These are phyloP conservation scores for Cytospora paraplurivora DNA, from an alignment of 2,329 filamentous ascomycete genomes.

Conservation along the genomic window DNA sequence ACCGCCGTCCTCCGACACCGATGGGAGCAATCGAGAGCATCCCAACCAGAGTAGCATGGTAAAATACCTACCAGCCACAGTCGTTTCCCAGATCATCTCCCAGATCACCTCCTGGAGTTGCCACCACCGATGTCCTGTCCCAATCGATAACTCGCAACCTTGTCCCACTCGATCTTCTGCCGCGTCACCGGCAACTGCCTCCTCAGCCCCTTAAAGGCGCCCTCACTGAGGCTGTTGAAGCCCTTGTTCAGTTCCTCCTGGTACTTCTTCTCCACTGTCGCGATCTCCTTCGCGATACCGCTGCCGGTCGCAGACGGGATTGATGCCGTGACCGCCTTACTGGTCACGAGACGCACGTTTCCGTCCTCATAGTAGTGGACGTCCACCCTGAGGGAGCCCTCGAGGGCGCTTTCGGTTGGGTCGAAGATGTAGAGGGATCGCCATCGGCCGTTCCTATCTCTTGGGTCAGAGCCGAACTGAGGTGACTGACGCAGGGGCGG, in stretches of 20 bases:
- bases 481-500: neutral
- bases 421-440: constrained; percentile 82
- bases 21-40: neutral
- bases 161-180: constrained; percentile 99
- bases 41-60: neutral
- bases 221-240: constrained; percentile 86
- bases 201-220: constrained; percentile 89
- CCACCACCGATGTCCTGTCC: constrained; percentile 78
- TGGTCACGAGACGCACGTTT: constrained; percentile 91
- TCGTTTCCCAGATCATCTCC: neutral
- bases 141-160: constrained; percentile 88
- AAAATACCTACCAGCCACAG: too few species aligned
- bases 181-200: constrained; percentile 93
- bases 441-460: constrained; percentile 87
- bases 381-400: constrained; percentile 85
- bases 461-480: neutral
- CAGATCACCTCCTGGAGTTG: constrained; percentile 53
- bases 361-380: constrained; percentile 99
- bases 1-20: neutral
- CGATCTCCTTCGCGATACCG: constrained; percentile 77
- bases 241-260: constrained; percentile 94
- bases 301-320: constrained; percentile 64
- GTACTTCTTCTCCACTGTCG: constrained; percentile 82
- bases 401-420: constrained; percentile 67
- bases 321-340: constrained; percentile 68